A percentile compares a stretch with the other conserved stretches of the same genome.
Conservation (phyloP, 1,139 yeast species). For the Pichia sp. region DNA sequence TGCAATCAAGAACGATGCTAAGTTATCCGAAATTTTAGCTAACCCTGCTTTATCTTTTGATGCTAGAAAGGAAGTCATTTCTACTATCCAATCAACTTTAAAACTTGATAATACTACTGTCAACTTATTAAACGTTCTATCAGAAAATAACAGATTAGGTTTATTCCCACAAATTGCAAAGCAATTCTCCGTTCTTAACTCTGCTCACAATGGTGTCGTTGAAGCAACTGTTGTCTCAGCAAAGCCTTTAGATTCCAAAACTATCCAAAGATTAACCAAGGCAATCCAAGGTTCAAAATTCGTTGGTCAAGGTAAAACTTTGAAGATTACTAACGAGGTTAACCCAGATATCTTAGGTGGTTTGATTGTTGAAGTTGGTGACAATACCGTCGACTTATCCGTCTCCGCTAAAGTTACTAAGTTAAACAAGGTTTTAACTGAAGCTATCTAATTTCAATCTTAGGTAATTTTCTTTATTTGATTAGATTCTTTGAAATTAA, state of each 20-base stretch:
- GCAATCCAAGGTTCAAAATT: constrained; percentile 72
- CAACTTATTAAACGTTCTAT: constrained; percentile 77
- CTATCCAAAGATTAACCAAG: constrained; percentile 69
- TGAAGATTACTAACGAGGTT: constrained; percentile 74
- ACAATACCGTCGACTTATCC: constrained; percentile 91
- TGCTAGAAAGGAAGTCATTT: constrained; percentile 69
- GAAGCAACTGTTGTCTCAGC: constrained; percentile 93
- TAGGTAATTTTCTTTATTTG: neutral
- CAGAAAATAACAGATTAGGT: constrained; percentile 90
- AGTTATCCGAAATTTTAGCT: constrained; percentile 52
- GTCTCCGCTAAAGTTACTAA: constrained; percentile 77
- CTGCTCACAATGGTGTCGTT: constrained; percentile 85
- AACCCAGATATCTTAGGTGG: constrained; percentile 95
- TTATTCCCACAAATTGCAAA: constrained; percentile 58
- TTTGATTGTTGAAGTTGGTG: constrained; percentile 91
- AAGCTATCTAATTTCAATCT: constrained; percentile 62
- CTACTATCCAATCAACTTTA: constrained; percentile 47
- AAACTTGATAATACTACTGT: constrained; percentile 66
- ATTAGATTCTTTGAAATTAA: neutral
- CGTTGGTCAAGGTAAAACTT: constrained; percentile 81
- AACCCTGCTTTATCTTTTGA: constrained; percentile 80
- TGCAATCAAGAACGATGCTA: constrained; percentile 55
- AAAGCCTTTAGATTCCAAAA: constrained; percentile 74
- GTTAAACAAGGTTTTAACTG: constrained; percentile 83
- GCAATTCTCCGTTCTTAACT: constrained; percentile 72